These are phyloP conservation scores for Colletotrichum filicis DNA, from an alignment of 2,329 filamentous ascomycete genomes.

Conservation along the genomic window DNA sequence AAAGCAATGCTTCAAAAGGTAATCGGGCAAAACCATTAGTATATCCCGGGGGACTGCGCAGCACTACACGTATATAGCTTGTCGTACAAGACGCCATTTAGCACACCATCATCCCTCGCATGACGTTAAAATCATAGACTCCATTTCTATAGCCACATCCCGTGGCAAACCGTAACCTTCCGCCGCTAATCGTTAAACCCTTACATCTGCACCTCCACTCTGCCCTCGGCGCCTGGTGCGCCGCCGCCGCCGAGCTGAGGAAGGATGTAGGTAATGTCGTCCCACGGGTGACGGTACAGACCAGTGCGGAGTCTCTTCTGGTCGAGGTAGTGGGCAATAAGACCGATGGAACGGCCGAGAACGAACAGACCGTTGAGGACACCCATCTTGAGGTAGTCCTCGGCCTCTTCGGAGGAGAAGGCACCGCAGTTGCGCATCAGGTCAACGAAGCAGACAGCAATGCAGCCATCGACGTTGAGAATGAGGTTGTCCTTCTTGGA, in stretches of 20 bases:
- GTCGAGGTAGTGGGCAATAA: conserved; percentile 99
- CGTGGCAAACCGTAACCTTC: conserved; percentile 32
- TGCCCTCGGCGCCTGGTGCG: conserved; percentile 80
- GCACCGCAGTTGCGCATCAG: conserved; percentile 97
- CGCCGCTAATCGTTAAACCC: conserved; percentile 36
- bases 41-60: conserved; percentile 43
- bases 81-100: conserved; percentile 47
- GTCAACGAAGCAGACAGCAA: conserved; percentile 99
- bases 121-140: conserved; percentile 36
- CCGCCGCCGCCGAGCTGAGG: conserved; percentile 76
- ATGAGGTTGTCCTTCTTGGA: conserved; percentile 99
- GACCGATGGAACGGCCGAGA: conserved; percentile 94
- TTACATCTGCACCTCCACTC: conserved; percentile 89
- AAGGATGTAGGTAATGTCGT: conserved; percentile 95
- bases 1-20: not conserved
- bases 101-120: conserved; percentile 35
- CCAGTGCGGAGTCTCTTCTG: conserved; percentile 99
- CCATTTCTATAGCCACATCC: conserved; percentile 36
- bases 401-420: conserved; percentile 94
- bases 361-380: conserved; percentile 99
- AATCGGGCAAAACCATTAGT: conserved; percentile 34
- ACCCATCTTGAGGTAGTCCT: conserved; percentile 99
- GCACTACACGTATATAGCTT: conserved; percentile 49
- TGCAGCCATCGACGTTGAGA: conserved; percentile 97
- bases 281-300: conserved; percentile 99